phyloP scores from a whole-genome alignment of 1,284 basidiomycete genomes.

The Schizopora paradoxa region DNA sequence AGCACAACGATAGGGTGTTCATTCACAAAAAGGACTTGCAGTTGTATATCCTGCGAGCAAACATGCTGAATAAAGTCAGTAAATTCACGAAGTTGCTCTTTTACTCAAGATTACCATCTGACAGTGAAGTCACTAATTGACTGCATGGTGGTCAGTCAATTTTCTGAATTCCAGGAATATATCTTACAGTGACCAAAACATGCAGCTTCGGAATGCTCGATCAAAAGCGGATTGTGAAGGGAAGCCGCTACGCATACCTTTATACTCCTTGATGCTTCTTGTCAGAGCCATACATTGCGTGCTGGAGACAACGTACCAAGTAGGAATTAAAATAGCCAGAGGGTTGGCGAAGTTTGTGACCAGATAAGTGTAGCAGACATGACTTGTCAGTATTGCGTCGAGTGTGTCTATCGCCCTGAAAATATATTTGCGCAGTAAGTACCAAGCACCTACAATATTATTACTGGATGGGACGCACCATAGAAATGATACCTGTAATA shows the following conservation, averaged over 20 bases:
- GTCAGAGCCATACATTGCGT: not conserved
- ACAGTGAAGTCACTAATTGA: constrained; percentile 24
- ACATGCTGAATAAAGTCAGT: constrained; percentile 21
- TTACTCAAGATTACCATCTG: constrained; percentile 18
- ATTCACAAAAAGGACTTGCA: constrained; percentile 18
- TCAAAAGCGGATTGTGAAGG: not conserved
- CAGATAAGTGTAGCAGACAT: constrained; percentile 50
- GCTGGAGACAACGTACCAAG: constrained; percentile 36
- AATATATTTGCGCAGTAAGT: constrained; percentile 11
- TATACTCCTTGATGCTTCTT: not conserved
- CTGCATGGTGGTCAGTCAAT: constrained; percentile 11
- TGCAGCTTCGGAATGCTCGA: constrained; percentile 11
- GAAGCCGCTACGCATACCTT: not conserved
- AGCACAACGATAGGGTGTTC: not conserved
- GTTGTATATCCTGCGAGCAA: constrained; percentile 22
- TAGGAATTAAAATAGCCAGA: constrained; percentile 34
- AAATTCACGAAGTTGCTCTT: constrained; percentile 1
- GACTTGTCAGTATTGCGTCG: constrained; percentile 41
- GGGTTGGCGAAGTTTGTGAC: constrained; percentile 45
- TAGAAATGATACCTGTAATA: constrained; percentile 35
- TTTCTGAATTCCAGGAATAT: not conserved
- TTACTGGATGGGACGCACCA: constrained; percentile 29
- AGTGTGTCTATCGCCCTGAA: constrained; percentile 47
- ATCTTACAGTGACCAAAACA: constrained; percentile 15
- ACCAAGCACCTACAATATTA: not conserved